Base-by-base conservation (phyloP, 305 asterid genomes). In the Fraxinus floribunda region DNA sequence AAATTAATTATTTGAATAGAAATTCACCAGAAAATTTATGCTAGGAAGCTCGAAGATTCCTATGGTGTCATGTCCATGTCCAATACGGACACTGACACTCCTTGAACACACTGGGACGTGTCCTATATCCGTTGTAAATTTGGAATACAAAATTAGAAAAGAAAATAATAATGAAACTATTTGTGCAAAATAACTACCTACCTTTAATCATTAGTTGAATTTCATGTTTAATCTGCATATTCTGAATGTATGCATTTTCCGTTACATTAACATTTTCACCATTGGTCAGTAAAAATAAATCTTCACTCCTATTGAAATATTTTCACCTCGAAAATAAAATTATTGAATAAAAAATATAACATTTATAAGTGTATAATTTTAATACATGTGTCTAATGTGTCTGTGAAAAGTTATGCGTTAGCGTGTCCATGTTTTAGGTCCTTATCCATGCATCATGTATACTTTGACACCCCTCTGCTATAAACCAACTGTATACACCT, bases 11-110 rank as follows among this genome's bases (percentile, higher is more conserved):
- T 52, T 55, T 55, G 64, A 30, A 74, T 57, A 78, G 55, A 36
- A 16, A 34, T 76, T 82, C 26, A 24, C 55, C 80, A 82, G 77
- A 76, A 68, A 68, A 68, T 29, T 60, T 60, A 20, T 60, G 34
- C 73, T 29, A 68, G 34, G 75, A 68, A 68, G 38, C 75, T 13
- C 10, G 36, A 30, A 29, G 36, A 26, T 30, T 68, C 36, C 36
- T 68, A 29, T 26, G 75, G 75, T 68, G 75, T 34, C 36, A 3
- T 68, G 75, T 29, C 75, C 18, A 68, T 68, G 36, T 68, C 75
- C 36, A 30, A 29, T 10, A 29, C 16, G 74, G 74, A 10, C 74
- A 66, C n/a, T 66, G 75, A 68, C 75, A 13, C 38, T 29, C 75
- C 75, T 68, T 68, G 75, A 68, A 26, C 75, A 68, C 36, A 68